A percentile compares a stretch with the other conserved stretches of the same genome.
Conservation (phyloP, 1,284 basidiomycete species). For the Tilletia caries region DNA sequence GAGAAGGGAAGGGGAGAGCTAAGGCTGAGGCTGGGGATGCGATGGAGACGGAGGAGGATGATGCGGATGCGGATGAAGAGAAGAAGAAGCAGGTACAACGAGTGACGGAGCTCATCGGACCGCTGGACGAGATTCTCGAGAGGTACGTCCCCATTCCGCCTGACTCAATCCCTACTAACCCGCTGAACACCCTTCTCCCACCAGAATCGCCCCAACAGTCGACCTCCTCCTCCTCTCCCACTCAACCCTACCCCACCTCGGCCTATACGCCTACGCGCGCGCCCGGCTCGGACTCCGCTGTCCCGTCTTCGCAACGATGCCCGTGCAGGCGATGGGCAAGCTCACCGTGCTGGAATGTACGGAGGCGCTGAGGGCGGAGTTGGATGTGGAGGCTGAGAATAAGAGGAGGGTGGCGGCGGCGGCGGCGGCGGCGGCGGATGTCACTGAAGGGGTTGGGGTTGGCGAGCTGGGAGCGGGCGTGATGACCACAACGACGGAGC, state of each 20-base stretch:
- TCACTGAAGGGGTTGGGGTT: slow-evolving; percentile 15
- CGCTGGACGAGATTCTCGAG: slow-evolving; percentile 16
- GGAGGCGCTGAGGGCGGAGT: slow-evolving; percentile 39
- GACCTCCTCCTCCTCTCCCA: slow-evolving; percentile 89
- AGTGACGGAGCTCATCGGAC: not conserved
- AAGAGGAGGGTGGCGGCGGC: slow-evolving; percentile 16
- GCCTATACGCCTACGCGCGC: slow-evolving; percentile 85
- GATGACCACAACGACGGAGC: too few relatives aligned
- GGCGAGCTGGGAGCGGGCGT: not conserved
- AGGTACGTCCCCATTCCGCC: slow-evolving; percentile 5
- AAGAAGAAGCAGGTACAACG: not conserved
- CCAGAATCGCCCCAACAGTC: slow-evolving; percentile 67
- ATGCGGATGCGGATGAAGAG: not conserved
- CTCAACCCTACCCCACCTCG: slow-evolving; percentile 81
- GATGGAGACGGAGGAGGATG: not conserved
- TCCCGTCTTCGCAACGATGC: slow-evolving; percentile 91
- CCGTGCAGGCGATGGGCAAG: slow-evolving; percentile 91
- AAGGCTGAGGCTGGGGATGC: not conserved
- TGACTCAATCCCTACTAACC: not conserved
- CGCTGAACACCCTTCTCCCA: slow-evolving; percentile 14
- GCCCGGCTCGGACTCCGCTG: slow-evolving; percentile 82
- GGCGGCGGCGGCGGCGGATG: slow-evolving; percentile 17
- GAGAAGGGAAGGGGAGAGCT: slow-evolving; percentile 8
- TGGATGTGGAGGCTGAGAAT: slow-evolving; percentile 32
- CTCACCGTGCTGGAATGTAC: slow-evolving; percentile 62